Evolutionary conservation across 495 filamentous ascomycete genomes (phyloP), one percentile per base, ranked within the genome.

Genomic region (Talaromyces borbonicus): DNA sequence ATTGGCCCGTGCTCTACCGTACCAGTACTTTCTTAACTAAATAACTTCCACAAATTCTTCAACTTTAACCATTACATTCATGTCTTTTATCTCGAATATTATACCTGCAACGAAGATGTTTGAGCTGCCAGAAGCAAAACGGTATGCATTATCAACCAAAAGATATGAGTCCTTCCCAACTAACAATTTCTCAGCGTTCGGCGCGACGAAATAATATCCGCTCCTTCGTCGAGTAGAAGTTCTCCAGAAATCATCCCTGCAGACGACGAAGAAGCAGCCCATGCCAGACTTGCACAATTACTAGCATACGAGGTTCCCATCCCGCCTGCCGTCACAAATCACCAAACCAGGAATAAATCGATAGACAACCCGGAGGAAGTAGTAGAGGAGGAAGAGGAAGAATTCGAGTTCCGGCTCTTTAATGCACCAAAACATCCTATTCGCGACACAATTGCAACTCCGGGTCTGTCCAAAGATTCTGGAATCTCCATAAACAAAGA

Each of bases 351-450:
- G 19, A 45, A 46, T n/a, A 20, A 8, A 23, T 9, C 8, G 20
- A 25, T 3, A 30, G 5, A 0, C 38, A 26, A 41, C 38, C 24
- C 6, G 12, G 12, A 16, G n/a, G 43, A 47, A 27, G 37, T 40
- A 0, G 43, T 18, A 8, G 65, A 70, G 19, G 66, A 65, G 1
- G 65, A 67, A 25, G 68, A 71, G 46, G 63, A 72, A 51, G 68
- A 70, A 47, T 72, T 70, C 51, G 66, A 69, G 36, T 72, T 72
- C 50, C 63, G 68, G 3, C 48, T 72, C 20, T 72, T 72, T 58
- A 66, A 61, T 39, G 63, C 60, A 7, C 63, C 65, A 2, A 41
- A 49, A 3, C 57, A 52, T 29, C 37, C 42, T 8, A 54, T 48
- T 31, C 1, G 18, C 22, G 32, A 50, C 4, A 33, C 45, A 11